A percentile compares a stretch with the other conserved stretches of the same genome.
phyloP scores from a whole-genome alignment of 805 yeast genomes.

The Teunomyces lycoperdinae region DNA sequence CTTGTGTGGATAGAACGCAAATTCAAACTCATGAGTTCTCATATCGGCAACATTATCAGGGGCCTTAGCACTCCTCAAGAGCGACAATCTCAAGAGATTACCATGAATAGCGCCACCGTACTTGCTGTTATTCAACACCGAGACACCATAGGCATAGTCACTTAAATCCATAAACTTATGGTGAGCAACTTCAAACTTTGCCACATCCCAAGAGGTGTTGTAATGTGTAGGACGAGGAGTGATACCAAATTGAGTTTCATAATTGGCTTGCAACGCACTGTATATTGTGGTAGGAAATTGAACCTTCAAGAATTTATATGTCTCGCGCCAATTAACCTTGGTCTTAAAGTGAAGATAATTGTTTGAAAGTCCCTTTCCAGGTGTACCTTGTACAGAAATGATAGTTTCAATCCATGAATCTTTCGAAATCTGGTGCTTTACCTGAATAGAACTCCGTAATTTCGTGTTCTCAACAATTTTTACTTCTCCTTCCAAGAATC shows the following conservation, averaged over 20 bases:
- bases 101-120: conserved; percentile 95
- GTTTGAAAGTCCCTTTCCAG: conserved; percentile 42
- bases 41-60: conserved; percentile 96
- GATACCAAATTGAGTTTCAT: conserved; percentile 92
- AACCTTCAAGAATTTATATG: conserved; percentile 84
- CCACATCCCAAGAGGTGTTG: conserved; percentile 95
- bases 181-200: conserved; percentile 92
- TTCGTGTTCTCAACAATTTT: conserved; percentile 49
- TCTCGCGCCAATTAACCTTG: conserved; percentile 81
- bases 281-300: conserved; percentile 89
- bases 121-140: conserved; percentile 78
- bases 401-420: conserved; percentile 60
- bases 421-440: conserved; percentile 57
- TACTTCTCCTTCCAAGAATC: conserved; percentile 44
- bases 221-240: conserved; percentile 92
- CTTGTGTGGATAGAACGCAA: conserved; percentile 79
- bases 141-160: conserved; percentile 82
- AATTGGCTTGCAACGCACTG: conserved; percentile 67
- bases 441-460: conserved; percentile 59
- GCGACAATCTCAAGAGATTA: conserved; percentile 80
- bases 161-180: conserved; percentile 93
- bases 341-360: conserved; percentile 37
- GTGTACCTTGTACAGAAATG: conserved; percentile 64
- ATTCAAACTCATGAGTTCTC: conserved; percentile 80
- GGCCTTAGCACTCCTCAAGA: conserved; percentile 86